Evolutionary conservation across 2,329 filamentous ascomycete species (phyloP), one percentile per base, ranked within the genome.

Genomic region (Zymoseptoria tritici): DNA sequence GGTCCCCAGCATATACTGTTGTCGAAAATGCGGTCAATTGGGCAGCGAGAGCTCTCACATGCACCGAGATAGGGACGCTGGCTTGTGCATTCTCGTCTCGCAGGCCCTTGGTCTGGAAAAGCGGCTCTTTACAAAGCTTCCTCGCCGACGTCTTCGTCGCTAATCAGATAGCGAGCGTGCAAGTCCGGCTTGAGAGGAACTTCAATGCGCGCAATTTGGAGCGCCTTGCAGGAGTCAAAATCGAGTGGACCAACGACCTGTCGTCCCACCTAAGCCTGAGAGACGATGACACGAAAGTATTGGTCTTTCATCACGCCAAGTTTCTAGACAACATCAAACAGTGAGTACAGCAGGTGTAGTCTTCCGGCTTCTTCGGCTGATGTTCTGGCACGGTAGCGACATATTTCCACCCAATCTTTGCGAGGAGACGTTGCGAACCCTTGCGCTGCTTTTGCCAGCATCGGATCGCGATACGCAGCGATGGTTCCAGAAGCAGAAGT

Each of bases 251-350:
- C 0, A 66, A 70, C 21, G 78, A 79, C 51, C 60, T 80, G 2
- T 65, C 72, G 0, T 75, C 79, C 57, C 78, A 80, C 61, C 67
- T 79, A 2, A 70, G 70, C 1, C 52, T 79, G 21, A 68, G 64
- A 0, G 72, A 77, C 9, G 72, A 75, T 49, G 51, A 62, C n/a
- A 73, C 57, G 24, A 56, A 64, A 4, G 64, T 79, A 0, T 62
- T 69, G 9, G 66, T 80, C 0, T 80, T 79, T 52, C 74, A 78
- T 57, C 72, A 77, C 56, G 73, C 69, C 0, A 73, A 73, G 0
- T 76, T 78, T 50, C 64, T 78, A 8, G 62, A 72, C 49, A 59
- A 63, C 11, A 70, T 73, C 57, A 52, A 64, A 59, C 61, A 50
- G 60, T 49, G 64, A 65, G 55, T 51, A 21, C 8, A 9, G 19